These are phyloP conservation scores for Sparassis latifolia DNA, from an alignment of 1,284 basidiomycete species.

Conservation along the genomic window DNA sequence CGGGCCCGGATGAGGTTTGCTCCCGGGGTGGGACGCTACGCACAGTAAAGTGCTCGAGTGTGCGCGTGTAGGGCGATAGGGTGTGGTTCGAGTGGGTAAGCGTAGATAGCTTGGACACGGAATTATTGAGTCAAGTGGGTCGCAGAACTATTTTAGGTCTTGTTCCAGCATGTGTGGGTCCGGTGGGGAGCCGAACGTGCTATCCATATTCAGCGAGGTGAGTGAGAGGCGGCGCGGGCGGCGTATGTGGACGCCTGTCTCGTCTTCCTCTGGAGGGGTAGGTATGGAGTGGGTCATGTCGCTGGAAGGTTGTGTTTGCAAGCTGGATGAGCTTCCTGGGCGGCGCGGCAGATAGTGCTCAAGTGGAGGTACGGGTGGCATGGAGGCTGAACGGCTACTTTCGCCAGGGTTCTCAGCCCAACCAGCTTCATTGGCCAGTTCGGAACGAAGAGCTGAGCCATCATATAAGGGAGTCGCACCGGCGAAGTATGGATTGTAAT, in stretches of 20 bases:
- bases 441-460: conserved; percentile 9
- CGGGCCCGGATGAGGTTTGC: conserved; percentile 22
- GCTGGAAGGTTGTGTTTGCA: conserved; percentile 25
- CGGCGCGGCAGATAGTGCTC: conserved; percentile 22
- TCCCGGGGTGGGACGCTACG: conserved; percentile 70
- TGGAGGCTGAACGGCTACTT: conserved; percentile 20
- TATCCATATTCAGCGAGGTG: conserved; percentile 35
- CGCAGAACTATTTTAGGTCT: conserved; percentile 64
- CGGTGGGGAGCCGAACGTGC: conserved; percentile 34
- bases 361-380: conserved; percentile 25
- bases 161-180: conserved; percentile 25
- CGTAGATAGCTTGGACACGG: conserved; percentile 77
- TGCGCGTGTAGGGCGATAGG: conserved; percentile 84
- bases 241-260: conserved; percentile 17
- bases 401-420: conserved; percentile 12
- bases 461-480: conserved; percentile 18
- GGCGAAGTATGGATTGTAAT: conserved; percentile 28
- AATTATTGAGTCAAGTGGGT: conserved; percentile 56
- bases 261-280: conserved; percentile 26
- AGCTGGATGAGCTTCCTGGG: conserved; percentile 24
- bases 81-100: conserved; percentile 87
- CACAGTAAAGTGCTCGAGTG: conserved; percentile 85
- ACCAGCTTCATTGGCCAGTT: conserved; percentile 8
- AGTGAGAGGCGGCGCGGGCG: conserved; percentile 22
- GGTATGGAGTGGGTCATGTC: conserved; percentile 26